Percentiles rank a stretch among this genome's conserved stretches.
Conservation (phyloP, 257 asterid genomes). For the Solanum clarkiae region DNA sequence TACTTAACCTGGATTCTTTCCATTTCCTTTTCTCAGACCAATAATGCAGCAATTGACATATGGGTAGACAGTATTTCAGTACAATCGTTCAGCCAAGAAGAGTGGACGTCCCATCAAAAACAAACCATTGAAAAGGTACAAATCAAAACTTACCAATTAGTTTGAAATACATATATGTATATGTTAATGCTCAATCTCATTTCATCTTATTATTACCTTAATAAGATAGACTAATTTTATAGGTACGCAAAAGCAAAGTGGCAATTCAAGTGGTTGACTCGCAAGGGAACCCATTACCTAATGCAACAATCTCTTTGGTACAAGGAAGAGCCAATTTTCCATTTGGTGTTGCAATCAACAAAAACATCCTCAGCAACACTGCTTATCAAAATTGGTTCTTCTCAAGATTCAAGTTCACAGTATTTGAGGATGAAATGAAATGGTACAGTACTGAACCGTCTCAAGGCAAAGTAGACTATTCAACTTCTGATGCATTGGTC, state of each 20-base stretch:
- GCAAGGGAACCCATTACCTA: constrained; percentile 3
- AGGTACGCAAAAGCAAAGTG: constrained; percentile 17
- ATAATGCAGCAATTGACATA: constrained; percentile 5
- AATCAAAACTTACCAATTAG: no score
- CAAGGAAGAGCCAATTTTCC: constrained; percentile 1
- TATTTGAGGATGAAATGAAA: constrained; percentile 52
- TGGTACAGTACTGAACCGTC: constrained; percentile 30
- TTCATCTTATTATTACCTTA: background rate
- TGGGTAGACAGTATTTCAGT: constrained; percentile 38
- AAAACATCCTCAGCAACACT: background rate
- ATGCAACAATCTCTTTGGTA: background rate
- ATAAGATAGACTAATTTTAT: no score
- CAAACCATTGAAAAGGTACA: constrained; percentile 33
- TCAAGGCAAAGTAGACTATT: constrained; percentile 36
- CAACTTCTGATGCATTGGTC: constrained; percentile 31
- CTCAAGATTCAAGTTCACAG: constrained; percentile 41
- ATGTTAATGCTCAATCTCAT: background rate
- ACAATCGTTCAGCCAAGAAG: constrained; percentile 46
- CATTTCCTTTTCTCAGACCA: background rate
- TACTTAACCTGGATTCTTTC: background rate
- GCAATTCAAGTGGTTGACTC: constrained; percentile 10
- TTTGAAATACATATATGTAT: no score
- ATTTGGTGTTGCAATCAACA: constrained; percentile 12
- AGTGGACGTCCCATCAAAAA: constrained; percentile 47
- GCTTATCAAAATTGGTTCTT: constrained; percentile 36